These are phyloP conservation scores for Vigna trinervia DNA, from an alignment of 306 rosid species.

Conservation along the genomic window DNA sequence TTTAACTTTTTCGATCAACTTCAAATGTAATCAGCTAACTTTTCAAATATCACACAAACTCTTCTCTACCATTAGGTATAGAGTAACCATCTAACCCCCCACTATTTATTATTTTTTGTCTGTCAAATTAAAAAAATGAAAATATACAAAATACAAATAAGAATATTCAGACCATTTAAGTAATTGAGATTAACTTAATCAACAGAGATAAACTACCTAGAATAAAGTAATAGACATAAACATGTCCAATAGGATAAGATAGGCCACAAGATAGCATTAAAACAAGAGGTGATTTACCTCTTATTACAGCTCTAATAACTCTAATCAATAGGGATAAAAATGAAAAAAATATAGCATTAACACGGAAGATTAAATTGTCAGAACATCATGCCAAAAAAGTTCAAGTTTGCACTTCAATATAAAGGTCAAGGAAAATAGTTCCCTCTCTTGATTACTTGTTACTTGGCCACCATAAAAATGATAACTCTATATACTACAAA, in stretches of 20 bases:
- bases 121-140: not conserved
- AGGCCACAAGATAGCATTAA: no score
- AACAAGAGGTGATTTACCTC: not conserved
- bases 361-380: slow-evolving; percentile 2
- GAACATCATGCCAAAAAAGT: slow-evolving; percentile 19
- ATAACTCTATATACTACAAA: slow-evolving; percentile 12
- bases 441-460: slow-evolving; percentile 29
- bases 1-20: not conserved
- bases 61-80: not conserved
- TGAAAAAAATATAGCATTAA: not conserved
- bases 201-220: not conserved
- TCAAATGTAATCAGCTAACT: not conserved
- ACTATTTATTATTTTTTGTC: not conserved
- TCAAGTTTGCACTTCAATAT: slow-evolving; percentile 37
- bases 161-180: not conserved
- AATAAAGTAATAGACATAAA: not conserved
- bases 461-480: slow-evolving; percentile 27
- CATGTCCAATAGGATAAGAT: not conserved
- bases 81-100: not conserved
- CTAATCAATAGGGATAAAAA: not conserved
- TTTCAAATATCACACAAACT: not conserved
- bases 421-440: slow-evolving; percentile 29
- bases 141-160: not conserved
- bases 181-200: not conserved
- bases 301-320: not conserved